Evolutionary conservation across 176 grass and related monocot genomes (phyloP).

Genomic region (Eleusine coracana): DNA sequence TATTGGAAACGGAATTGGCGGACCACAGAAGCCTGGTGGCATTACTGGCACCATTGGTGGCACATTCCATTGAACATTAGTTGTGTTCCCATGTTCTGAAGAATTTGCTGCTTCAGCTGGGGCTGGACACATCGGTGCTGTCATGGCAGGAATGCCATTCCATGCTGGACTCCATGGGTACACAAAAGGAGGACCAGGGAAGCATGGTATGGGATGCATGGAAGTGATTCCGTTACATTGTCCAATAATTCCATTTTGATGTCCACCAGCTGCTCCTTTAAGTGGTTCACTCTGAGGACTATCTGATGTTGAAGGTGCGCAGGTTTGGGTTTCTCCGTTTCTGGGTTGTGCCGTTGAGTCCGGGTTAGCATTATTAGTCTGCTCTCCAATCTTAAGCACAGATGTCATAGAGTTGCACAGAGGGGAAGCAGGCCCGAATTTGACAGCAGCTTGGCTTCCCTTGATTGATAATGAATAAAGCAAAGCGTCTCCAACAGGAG

Average conservation of each 20-base stretch:
- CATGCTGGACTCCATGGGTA: slow-evolving; percentile 64
- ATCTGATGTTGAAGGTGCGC: slow-evolving; percentile 42
- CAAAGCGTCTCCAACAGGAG: slow-evolving; percentile 26
- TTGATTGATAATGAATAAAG: slow-evolving; percentile 38
- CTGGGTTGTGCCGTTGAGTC: slow-evolving; percentile 27
- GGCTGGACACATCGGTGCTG: slow-evolving; percentile 51
- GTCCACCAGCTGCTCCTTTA: slow-evolving; percentile 29
- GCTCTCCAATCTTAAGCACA: slow-evolving; percentile 41
- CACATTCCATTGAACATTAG: slow-evolving; percentile 51
- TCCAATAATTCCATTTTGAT: slow-evolving; percentile 49
- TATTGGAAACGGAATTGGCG: slow-evolving; percentile 45
- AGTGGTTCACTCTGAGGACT: slow-evolving; percentile 17
- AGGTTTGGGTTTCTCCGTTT: slow-evolving; percentile 40
- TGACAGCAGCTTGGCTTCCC: slow-evolving; percentile 44
- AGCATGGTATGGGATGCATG: slow-evolving; percentile 54
- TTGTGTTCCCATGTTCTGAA: slow-evolving; percentile 36
- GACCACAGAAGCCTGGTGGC: slow-evolving; percentile 43
- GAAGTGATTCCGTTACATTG: slow-evolving; percentile 44
- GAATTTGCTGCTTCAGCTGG: slow-evolving; percentile 46
- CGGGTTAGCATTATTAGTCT: slow-evolving; percentile 37
- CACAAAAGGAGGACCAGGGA: slow-evolving; percentile 51
- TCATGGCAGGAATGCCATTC: slow-evolving; percentile 50
- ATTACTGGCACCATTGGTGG: slow-evolving; percentile 34
- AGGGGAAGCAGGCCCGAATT: slow-evolving; percentile 47
- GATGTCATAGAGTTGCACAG: slow-evolving; percentile 43